These are phyloP conservation scores for Mortierella sp. DNA, from an alignment of 371 early-diverging fungal genomes.

Conservation along the genomic window DNA sequence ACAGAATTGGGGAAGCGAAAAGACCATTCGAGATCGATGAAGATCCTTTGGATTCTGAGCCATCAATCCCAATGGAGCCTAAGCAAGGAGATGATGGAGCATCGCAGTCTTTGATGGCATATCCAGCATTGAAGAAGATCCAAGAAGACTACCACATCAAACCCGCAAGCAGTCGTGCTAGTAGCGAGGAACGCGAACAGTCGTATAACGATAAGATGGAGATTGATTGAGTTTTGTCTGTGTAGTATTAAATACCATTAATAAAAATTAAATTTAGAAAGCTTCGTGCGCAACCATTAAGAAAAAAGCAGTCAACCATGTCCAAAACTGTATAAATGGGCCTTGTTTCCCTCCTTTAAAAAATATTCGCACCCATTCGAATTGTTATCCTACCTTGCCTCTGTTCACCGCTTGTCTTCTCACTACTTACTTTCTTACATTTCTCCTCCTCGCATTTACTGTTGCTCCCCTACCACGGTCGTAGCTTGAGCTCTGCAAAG, in stretches of 20 bases:
- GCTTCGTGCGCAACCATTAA: no score
- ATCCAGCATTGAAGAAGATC: conserved; percentile 46
- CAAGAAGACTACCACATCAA: conserved; percentile 41
- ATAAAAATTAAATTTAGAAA: no score
- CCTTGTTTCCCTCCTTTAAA: no score
- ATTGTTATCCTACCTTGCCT: no score
- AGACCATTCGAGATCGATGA: conserved; percentile 55
- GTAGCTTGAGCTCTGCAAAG: no score
- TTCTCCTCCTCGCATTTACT: not conserved
- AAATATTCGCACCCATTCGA: no score
- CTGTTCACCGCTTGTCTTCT: no score
- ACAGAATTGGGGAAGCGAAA: conserved; percentile 11
- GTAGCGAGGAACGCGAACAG: not conserved
- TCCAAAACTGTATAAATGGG: no score
- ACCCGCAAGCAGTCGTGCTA: not conserved
- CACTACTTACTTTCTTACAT: not conserved
- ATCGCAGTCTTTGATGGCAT: conserved; percentile 41
- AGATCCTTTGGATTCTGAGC: conserved; percentile 28
- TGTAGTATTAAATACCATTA: no score
- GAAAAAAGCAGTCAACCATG: no score
- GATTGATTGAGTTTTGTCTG: conserved; percentile 19
- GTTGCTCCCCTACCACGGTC: no score
- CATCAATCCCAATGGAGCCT: conserved; percentile 24
- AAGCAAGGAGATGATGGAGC: conserved; percentile 28
- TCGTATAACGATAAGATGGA: conserved; percentile 46